Conservation (phyloP, 2,329 filamentous ascomycete species). For the Microsporum audouinii region DNA sequence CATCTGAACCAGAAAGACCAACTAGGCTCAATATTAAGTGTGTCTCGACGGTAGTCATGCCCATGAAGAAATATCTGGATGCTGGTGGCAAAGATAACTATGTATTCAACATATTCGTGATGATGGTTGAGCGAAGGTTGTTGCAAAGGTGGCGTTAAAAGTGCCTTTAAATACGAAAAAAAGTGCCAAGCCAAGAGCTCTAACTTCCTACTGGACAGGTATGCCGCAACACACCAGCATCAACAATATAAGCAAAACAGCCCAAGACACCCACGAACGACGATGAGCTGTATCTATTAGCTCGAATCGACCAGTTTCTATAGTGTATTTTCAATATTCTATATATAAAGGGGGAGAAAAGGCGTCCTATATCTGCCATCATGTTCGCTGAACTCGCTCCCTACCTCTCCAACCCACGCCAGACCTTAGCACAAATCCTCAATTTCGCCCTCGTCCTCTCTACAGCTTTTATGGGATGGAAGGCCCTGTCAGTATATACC, state of each 20-base stretch:
- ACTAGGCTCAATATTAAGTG: no score
- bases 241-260: neutral
- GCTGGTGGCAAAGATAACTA: no score
- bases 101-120: no score
- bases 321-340: neutral
- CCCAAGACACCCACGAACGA: neutral
- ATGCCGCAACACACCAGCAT: neutral
- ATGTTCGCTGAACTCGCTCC: slow-evolving; percentile 58
- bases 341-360: neutral
- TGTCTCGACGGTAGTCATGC: no score
- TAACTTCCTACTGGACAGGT: neutral
- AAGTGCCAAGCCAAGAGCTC: neutral
- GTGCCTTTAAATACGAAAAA: neutral
- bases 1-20: no score
- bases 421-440: slow-evolving; percentile 68
- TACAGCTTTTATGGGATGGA: slow-evolving; percentile 93
- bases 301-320: neutral
- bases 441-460: slow-evolving; percentile 86
- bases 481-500: slow-evolving; percentile 67
- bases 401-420: slow-evolving; percentile 56
- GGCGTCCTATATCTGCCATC: slow-evolving; percentile 15
- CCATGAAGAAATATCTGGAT: no score
- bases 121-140: no score
- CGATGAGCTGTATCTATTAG: neutral
- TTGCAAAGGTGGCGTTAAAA: neutral